Conservation (phyloP, 2,329 filamentous ascomycete genomes). For the Niveomyces coronatus region DNA sequence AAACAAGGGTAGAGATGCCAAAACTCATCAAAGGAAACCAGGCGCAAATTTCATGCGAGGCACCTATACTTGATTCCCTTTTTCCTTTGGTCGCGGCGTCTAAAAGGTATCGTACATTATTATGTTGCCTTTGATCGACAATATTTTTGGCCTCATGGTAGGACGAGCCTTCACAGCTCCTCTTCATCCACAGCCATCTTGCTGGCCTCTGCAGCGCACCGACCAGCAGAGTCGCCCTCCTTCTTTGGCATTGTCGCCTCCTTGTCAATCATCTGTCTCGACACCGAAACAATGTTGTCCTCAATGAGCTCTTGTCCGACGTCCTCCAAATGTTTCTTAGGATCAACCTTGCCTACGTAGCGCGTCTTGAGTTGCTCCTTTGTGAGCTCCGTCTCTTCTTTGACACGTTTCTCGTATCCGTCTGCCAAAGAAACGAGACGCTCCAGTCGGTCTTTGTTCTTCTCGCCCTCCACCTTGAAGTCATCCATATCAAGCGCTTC, state of each 20-base stretch:
- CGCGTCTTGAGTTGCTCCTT: constrained; percentile 98
- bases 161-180: constrained; percentile 24
- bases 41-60: background rate
- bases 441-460: constrained; percentile 82
- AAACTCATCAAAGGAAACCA: constrained; percentile 1
- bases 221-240: constrained; percentile 36
- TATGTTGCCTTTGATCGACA: constrained; percentile 1
- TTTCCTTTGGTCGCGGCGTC: constrained; percentile 1
- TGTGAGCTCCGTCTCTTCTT: constrained; percentile 94
- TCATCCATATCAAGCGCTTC: constrained; percentile 96
- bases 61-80: constrained; percentile 1
- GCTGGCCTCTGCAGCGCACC: constrained; percentile 44
- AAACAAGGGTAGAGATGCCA: background rate
- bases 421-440: constrained; percentile 83
- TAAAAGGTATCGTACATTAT: constrained; percentile 8
- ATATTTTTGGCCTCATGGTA: background rate
- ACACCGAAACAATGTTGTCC: constrained; percentile 98
- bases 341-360: constrained; percentile 97
- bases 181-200: constrained; percentile 61
- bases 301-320: constrained; percentile 95
- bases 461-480: constrained; percentile 72
- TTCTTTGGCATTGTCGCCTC: constrained; percentile 85
- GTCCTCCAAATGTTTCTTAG: constrained; percentile 98
- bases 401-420: constrained; percentile 96
- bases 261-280: constrained; percentile 98